These are phyloP conservation scores for Eremochloa ophiuroides DNA, from an alignment of 176 grass and related monocot species.

Conservation along the genomic window DNA sequence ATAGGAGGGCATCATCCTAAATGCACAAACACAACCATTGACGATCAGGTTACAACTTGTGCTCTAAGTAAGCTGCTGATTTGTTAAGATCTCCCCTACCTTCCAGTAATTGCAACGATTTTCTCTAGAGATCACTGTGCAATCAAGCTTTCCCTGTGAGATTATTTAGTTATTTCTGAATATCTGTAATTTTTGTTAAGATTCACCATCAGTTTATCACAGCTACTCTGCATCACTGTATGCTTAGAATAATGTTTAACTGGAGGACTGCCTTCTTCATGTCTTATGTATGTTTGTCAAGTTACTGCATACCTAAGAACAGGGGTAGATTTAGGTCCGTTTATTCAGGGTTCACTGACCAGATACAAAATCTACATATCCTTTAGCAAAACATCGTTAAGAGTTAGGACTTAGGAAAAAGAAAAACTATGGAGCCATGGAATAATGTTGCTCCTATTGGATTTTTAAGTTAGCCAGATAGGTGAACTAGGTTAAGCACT, in stretches of 20 bases:
- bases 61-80: conserved; percentile 12
- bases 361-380: no score
- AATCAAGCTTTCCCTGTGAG: not conserved
- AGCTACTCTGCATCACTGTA: not conserved
- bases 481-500: not conserved
- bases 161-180: not conserved
- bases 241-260: not conserved
- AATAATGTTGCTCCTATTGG: not conserved
- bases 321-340: not conserved
- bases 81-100: not conserved
- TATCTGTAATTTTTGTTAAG: not conserved
- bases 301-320: not conserved
- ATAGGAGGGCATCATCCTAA: conserved; percentile 47
- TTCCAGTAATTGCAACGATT: not conserved
- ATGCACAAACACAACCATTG: conserved; percentile 9
- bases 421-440: no score
- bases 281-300: no score
- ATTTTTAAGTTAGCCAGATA: not conserved
- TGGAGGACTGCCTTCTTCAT: not conserved
- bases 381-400: no score
- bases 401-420: no score
- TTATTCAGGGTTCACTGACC: not conserved
- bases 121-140: not conserved
- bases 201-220: not conserved
- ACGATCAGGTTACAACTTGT: conserved; percentile 20